Base-by-base conservation (phyloP, 768 basidiomycete genomes). In the Phanerochaete carnosa region DNA sequence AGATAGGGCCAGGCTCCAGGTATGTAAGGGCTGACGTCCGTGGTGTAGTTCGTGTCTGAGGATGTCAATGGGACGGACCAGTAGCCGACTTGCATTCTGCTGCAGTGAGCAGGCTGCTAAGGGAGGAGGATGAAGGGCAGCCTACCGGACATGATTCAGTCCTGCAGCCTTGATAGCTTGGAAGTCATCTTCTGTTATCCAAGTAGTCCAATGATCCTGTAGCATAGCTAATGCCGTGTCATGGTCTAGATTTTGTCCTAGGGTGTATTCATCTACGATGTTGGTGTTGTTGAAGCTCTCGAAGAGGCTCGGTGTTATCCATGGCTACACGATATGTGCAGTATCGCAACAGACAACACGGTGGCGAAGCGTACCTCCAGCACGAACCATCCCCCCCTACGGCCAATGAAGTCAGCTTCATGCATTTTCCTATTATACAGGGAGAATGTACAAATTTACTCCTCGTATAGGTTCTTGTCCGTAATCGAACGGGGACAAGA, bases 291-390 rank as follows among this genome's bases (percentile, higher is more conserved):
- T 78, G 35, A 84, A 88, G 67, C 76, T 80, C 62, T 85, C 77
- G 62, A 90, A 91, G 12, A 90, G 76, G 65, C 86, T 88, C 1
- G 89, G 89, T 1, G 87, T 90, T 58, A 91, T 90, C 89, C 89
- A 90, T 32, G 88, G 88, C 85, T 89, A 60, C 13, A 26, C 15
- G 29, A 39, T 7, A 12, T n/a, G 30, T 30, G 16, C 32, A 15
- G 57, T 28, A 22, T 19, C 19, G 12, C 5, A 30, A 25, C 15
- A 52, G 8, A 8, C 25, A 12, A 53, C 37, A 37, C 45, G 13
- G 33, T 29, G 53, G 22, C 13, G 15, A 19, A 52, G 49, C 73
- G 46, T 50, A 81, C 83, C 75, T 87, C 85, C 1, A 87, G 72
- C 16, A 87, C 83, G 60, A 87, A 80, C 86, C 85, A 86, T 1